Evolutionary conservation across 2,329 filamentous ascomycete species (phyloP).

Genomic region (Raffaelea ambrosiae): DNA sequence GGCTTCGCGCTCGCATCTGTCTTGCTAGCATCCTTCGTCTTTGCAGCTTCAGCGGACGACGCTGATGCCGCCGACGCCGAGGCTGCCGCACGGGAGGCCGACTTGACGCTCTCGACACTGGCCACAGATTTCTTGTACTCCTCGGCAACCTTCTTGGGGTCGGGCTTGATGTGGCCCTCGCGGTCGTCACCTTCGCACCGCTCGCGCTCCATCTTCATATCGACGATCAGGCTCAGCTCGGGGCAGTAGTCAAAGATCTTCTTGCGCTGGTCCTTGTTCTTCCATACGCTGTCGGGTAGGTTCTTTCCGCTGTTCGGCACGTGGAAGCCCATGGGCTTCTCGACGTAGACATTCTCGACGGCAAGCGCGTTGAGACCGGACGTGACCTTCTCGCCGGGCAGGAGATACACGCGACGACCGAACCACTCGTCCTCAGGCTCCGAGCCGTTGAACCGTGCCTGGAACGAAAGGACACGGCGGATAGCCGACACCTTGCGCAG

Average conservation of each 20-base stretch:
- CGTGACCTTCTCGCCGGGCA: slow-evolving; percentile 41
- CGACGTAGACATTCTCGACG: slow-evolving; percentile 39
- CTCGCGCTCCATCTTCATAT: slow-evolving; percentile 46
- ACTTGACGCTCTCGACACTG: slow-evolving; percentile 1
- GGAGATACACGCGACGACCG: slow-evolving; percentile 34
- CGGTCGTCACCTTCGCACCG: slow-evolving; percentile 29
- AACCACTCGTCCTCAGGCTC: slow-evolving; percentile 50
- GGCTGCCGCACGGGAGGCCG: not conserved
- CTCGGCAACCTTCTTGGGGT: not conserved
- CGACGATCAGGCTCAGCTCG: slow-evolving; percentile 45
- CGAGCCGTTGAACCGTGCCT: slow-evolving; percentile 40
- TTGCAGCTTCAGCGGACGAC: slow-evolving; percentile 3
- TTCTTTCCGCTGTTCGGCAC: slow-evolving; percentile 32
- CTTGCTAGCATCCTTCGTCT: slow-evolving; percentile 6
- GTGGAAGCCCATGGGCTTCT: slow-evolving; percentile 47
- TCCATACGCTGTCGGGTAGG: slow-evolving; percentile 38
- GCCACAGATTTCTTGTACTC: not conserved
- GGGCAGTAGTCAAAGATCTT: slow-evolving; percentile 48
- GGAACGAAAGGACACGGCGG: slow-evolving; percentile 35
- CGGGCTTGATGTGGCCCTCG: slow-evolving; percentile 16
- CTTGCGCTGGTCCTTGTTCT: slow-evolving; percentile 30
- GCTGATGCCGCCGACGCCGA: not conserved
- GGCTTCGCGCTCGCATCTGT: not conserved
- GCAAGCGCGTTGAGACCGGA: slow-evolving; percentile 31
- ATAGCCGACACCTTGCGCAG: slow-evolving; percentile 45